These are phyloP conservation scores for Penstemon eatonii DNA, from an alignment of 257 asterid species.

Conservation along the genomic window DNA sequence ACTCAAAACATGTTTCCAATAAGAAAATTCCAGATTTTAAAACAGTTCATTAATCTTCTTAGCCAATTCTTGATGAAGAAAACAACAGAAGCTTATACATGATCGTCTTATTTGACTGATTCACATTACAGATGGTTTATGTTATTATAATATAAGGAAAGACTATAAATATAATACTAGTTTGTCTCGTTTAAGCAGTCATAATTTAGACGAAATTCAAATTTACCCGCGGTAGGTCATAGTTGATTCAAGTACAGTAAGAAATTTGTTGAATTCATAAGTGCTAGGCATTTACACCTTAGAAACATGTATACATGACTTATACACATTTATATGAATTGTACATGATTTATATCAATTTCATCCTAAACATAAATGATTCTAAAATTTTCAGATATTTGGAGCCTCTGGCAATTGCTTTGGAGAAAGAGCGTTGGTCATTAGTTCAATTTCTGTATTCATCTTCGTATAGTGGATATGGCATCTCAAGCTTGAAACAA, in stretches of 20 bases:
- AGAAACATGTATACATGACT: neutral
- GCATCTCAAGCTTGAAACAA: conserved; percentile 90
- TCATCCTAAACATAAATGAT: conserved; percentile 25
- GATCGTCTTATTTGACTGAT: neutral
- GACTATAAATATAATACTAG: no score
- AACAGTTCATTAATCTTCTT: no score
- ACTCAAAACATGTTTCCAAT: no score
- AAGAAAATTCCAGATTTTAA: no score
- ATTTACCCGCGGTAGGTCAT: neutral
- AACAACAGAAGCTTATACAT: neutral
- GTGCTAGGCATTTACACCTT: neutral
- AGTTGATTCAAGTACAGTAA: neutral
- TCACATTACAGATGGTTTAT: neutral
- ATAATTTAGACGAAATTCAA: neutral
- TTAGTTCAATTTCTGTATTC: conserved; percentile 88
- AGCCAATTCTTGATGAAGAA: neutral
- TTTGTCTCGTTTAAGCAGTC: neutral
- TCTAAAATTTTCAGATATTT: conserved; percentile 60
- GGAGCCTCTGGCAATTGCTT: conserved; percentile 86
- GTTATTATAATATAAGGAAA: no score
- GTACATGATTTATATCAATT: neutral
- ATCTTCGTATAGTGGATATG: conserved; percentile 92
- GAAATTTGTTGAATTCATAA: neutral
- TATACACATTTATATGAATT: neutral
- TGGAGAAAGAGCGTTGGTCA: conserved; percentile 95